Evolutionary conservation across 208 protist species (phyloP).

Genomic region (Crithidia brevicula): DNA sequence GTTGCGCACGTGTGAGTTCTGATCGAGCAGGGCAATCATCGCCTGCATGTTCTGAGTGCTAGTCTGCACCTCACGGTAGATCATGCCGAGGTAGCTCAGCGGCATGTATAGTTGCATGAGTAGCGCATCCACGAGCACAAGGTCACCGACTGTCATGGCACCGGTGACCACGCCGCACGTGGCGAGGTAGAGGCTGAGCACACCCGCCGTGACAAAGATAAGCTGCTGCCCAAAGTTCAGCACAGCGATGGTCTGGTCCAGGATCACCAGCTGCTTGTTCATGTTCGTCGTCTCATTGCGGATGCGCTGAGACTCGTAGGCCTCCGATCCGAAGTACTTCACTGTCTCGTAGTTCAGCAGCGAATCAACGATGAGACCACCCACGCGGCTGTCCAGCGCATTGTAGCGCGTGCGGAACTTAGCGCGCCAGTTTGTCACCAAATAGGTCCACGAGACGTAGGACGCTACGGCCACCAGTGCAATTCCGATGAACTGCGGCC

Average conservation of each 20-base stretch:
- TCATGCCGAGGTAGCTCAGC: conserved; percentile 97
- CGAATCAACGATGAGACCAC: conserved; percentile 90
- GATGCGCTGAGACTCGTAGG: conserved; percentile 82
- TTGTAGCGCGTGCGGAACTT: conserved; percentile 92
- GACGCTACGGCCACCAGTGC: conserved; percentile 79
- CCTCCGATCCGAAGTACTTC: conserved; percentile 94
- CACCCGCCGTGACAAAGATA: conserved; percentile 91
- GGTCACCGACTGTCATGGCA: conserved; percentile 93
- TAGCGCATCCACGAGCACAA: conserved; percentile 94
- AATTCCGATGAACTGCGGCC: conserved; percentile 85
- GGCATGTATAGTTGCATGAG: conserved; percentile 96
- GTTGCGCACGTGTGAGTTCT: conserved; percentile 55
- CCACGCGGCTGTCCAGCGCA: conserved; percentile 88
- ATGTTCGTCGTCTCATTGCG: conserved; percentile 70
- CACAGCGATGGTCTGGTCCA: conserved; percentile 89
- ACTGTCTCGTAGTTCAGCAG: conserved; percentile 96
- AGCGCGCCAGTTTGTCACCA: conserved; percentile 90
- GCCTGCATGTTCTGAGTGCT: conserved; percentile 96
- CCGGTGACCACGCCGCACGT: conserved; percentile 82
- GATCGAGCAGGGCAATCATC: conserved; percentile 91
- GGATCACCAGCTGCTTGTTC: conserved; percentile 78
- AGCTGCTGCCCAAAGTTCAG: conserved; percentile 95
- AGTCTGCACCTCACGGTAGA: conserved; percentile 94
- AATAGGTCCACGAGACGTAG: conserved; percentile 90
- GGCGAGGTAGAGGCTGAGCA: conserved; percentile 83